These are phyloP conservation scores for Talaromyces atroroseus DNA, from an alignment of 2,329 filamentous ascomycete genomes.

Conservation along the genomic window DNA sequence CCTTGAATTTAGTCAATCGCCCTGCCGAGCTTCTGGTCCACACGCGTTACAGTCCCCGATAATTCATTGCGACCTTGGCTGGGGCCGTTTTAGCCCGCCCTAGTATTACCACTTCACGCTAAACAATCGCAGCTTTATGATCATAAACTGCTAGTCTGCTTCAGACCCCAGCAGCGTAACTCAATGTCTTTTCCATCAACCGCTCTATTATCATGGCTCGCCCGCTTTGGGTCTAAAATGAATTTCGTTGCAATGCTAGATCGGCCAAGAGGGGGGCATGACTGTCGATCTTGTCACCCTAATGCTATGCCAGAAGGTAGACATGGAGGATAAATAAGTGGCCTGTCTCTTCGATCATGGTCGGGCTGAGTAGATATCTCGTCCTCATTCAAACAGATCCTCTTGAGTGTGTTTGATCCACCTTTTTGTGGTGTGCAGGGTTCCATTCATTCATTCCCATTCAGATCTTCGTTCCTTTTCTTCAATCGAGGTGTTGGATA, in stretches of 20 bases:
- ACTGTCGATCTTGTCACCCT: background rate
- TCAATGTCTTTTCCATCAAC: background rate
- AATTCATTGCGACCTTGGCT: background rate
- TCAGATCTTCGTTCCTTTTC: background rate
- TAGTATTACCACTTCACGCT: background rate
- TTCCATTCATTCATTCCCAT: background rate
- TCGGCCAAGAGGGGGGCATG: background rate
- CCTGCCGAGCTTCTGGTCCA: background rate
- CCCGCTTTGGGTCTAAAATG: background rate
- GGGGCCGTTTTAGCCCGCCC: background rate
- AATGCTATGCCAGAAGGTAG: background rate
- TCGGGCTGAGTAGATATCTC: background rate
- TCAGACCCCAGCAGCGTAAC: background rate
- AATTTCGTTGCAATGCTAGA: background rate
- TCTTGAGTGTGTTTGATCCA: background rate
- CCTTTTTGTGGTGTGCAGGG: background rate
- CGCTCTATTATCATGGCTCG: too few relatives aligned
- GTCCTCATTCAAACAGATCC: background rate
- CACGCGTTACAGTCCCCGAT: background rate
- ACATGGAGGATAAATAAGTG: background rate
- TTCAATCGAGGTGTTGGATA: constrained; percentile 9
- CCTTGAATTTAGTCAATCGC: background rate
- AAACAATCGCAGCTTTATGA: background rate
- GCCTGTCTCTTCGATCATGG: background rate
- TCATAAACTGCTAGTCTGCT: background rate